phyloP scores from a whole-genome alignment of 2,329 filamentous ascomycete species.

The Falciphora oryzae region DNA sequence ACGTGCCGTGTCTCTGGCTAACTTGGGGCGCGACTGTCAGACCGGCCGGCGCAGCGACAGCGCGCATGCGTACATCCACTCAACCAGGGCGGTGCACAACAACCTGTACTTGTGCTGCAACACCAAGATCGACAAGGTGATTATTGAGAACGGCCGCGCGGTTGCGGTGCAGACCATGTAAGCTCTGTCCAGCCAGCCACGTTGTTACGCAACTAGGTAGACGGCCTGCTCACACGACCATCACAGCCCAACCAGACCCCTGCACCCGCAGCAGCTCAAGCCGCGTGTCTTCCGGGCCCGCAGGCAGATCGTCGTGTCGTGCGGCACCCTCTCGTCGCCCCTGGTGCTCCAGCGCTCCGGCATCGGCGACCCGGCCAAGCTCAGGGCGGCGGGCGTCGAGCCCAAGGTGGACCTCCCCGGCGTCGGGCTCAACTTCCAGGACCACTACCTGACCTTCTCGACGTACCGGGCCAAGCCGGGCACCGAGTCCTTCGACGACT shows the following conservation, averaged over 20 bases:
- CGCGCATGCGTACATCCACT: constrained; percentile 73
- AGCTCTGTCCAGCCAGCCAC: constrained; percentile 12
- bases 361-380: constrained; percentile 67
- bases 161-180: constrained; percentile 64
- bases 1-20: background rate
- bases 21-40: constrained; percentile 20
- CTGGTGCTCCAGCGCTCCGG: constrained; percentile 71
- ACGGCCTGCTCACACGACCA: too few species aligned
- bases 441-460: constrained; percentile 68
- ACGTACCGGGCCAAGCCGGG: constrained; percentile 68
- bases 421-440: constrained; percentile 72
- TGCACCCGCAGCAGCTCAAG: constrained; percentile 48
- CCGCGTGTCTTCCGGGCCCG: constrained; percentile 56
- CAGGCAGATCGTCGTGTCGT: constrained; percentile 68
- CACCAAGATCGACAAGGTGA: constrained; percentile 72
- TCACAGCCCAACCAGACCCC: constrained; percentile 60
- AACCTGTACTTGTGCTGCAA: constrained; percentile 70
- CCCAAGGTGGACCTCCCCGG: constrained; percentile 65
- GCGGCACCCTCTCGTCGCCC: constrained; percentile 68
- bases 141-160: constrained; percentile 66
- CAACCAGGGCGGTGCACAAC: constrained; percentile 61
- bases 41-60: constrained; percentile 70
- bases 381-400: constrained; percentile 61
- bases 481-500: constrained; percentile 75
- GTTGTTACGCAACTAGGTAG: too few species aligned